Conservation (phyloP, 2,329 filamentous ascomycete species). For the Ophidiomyces ophidiicola region DNA sequence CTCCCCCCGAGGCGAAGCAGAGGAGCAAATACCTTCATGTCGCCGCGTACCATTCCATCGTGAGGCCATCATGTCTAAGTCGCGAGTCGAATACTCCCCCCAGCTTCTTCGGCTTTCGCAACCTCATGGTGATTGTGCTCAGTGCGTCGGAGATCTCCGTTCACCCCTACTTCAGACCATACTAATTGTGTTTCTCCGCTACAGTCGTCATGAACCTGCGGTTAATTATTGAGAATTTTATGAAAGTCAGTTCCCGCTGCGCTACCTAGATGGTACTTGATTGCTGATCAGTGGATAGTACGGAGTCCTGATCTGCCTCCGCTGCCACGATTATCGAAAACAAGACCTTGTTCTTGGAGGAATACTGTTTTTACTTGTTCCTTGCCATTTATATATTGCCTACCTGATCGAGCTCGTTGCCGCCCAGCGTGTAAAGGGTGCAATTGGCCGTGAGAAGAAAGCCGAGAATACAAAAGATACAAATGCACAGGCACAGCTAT, state of each 20-base stretch:
- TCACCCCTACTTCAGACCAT: neutral
- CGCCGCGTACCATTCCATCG: constrained; percentile 65
- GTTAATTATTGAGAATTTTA: constrained; percentile 90
- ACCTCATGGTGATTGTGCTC: constrained; percentile 88
- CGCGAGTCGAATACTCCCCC: constrained; percentile 63
- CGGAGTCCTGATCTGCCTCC: constrained; percentile 82
- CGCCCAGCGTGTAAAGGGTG: constrained; percentile 61
- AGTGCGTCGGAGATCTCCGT: constrained; percentile 40
- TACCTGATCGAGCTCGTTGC: constrained; percentile 81
- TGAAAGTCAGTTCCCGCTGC: constrained; percentile 52
- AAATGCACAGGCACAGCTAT: constrained; percentile 46
- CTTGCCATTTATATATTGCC: constrained; percentile 79
- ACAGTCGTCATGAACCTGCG: constrained; percentile 83
- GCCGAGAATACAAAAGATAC: constrained; percentile 36
- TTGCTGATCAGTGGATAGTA: constrained; percentile 47
- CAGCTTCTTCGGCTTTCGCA: constrained; percentile 87
- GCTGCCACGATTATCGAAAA: constrained; percentile 73
- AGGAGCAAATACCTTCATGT: constrained; percentile 79
- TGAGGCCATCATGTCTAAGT: constrained; percentile 68
- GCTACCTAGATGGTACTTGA: neutral
- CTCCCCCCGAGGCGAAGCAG: constrained; percentile 19
- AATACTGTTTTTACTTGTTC: constrained; percentile 72
- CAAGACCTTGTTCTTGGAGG: constrained; percentile 66
- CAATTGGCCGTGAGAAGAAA: constrained; percentile 45
- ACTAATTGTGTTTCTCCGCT: neutral